Base-by-base conservation (phyloP, 129 eudicot species). In the Oenanthe sinensis region DNA sequence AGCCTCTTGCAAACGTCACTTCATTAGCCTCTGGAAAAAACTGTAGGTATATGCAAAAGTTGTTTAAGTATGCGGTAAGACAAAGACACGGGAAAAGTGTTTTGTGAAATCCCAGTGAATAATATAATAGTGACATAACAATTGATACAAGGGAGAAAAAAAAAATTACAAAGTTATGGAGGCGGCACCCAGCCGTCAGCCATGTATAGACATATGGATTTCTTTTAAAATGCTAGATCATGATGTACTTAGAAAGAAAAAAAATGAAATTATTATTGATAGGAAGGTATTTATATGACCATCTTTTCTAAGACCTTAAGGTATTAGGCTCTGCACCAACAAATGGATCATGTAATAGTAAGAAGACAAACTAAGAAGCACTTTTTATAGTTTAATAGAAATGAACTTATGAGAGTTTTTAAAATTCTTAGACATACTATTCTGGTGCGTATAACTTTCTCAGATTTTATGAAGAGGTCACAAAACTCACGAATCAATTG, bases 21-120 rank as follows among this genome's bases (percentile, higher is more conserved):
- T 94, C 98, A 83, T 85, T 94, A 44, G 98, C 98, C 89, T 94
- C 98, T 11, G 98, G 98, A 74, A 94, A 94, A 75, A 94, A 94
- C 98, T 94, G 89, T 44, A 87, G 86, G 76, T 77, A 39, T 22
- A 79, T 77, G 85, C 37, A 79, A 48, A 40, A 72, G 75, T 47
- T 75, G 75, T 52, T 13, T 71, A 19, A 79, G 48, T 71, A 79
- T 39, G 58, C 8, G 63, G 62, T 44, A 33, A 33, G 36, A 79
- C 45, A 42, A 36, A 74, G 45, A 33, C 48, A 75, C 40, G 55
- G 47, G 24, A 22, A 55, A 69, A n/a, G 36, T 67, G 39, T 68
- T n/a, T 19, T 30, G 17, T 12, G 28, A n/a, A 44, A 20, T 22
- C 37, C 54, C 5, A 42, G 28, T 10, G 37, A n/a, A 72, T 44